Conservation (phyloP, 164 flowering plant genomes). For the Nymphaea colorata region DNA sequence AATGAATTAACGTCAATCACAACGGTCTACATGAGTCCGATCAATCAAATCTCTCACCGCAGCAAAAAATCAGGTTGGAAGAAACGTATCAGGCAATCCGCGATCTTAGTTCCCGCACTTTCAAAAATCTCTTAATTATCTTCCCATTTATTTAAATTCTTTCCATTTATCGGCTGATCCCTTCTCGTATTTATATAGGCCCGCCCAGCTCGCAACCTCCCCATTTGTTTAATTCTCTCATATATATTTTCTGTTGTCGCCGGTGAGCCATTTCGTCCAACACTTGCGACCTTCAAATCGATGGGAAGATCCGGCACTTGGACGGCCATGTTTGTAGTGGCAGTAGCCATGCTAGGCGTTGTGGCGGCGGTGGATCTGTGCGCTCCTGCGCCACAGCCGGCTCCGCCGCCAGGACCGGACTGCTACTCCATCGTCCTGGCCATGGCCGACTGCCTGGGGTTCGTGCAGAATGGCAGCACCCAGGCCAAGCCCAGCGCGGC, state of each 20-base stretch:
- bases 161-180: no score
- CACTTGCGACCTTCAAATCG: background rate
- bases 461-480: conserved; percentile 39
- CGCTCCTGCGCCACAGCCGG: background rate
- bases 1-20: no score
- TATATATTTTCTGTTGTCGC: background rate
- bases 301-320: background rate
- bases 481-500: conserved; percentile 36
- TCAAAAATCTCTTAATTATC: no score
- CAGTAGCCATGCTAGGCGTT: background rate
- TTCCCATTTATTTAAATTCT: no score
- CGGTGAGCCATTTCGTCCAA: background rate
- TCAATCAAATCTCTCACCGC: no score
- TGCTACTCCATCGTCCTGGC: conserved; percentile 36
- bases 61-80: no score
- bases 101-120: no score
- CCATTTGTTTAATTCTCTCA: background rate
- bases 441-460: conserved; percentile 56
- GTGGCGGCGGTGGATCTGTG: background rate
- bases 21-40: no score
- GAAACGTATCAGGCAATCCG: no score
- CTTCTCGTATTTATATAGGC: no score
- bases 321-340: background rate
- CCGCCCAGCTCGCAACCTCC: no score
- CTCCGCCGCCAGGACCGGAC: conserved; percentile 39